Evolutionary conservation across 495 filamentous ascomycete species (phyloP).

Genomic region (Trichocladium uniseriatum): DNA sequence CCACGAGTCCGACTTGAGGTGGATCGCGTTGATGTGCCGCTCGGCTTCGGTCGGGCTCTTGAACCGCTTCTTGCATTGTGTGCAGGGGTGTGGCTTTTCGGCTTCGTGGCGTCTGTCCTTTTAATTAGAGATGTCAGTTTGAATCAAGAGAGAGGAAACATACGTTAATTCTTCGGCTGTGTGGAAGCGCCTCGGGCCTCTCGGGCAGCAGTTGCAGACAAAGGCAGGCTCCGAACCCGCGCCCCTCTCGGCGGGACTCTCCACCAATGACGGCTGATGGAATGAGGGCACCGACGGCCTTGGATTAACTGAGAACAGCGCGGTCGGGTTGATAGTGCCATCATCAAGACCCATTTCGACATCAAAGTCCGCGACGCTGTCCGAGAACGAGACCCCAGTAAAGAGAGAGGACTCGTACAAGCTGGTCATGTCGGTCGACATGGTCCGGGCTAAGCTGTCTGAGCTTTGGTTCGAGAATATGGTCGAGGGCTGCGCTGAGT

Average conservation of each 20-base stretch:
- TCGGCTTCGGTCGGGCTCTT: conserved; percentile 90
- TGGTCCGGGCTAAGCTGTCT: conserved; percentile 19
- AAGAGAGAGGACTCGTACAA: conserved; percentile 17
- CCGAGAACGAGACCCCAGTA: neutral
- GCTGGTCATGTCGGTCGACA: conserved; percentile 20
- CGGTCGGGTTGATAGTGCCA: conserved; percentile 4
- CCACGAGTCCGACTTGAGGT: conserved; percentile 79
- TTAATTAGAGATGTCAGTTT: neutral
- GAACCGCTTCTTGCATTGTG: conserved; percentile 74
- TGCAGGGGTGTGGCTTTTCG: conserved; percentile 75
- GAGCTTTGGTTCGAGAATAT: conserved; percentile 19
- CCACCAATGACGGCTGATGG: neutral
- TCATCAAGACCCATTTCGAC: neutral
- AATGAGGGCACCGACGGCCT: conserved; percentile 1
- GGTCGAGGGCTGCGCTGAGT: conserved; percentile 13
- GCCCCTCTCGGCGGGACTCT: neutral
- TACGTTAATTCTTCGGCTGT: conserved; percentile 63
- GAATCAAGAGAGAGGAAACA: no score
- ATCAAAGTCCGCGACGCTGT: conserved; percentile 1
- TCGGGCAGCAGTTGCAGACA: conserved; percentile 79
- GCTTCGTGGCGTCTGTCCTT: conserved; percentile 48
- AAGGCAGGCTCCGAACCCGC: conserved; percentile 4
- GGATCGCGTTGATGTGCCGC: conserved; percentile 78
- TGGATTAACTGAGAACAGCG: neutral
- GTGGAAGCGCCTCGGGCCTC: conserved; percentile 77